These are phyloP conservation scores for Curvularia sp. DNA, from an alignment of 2,329 filamentous ascomycete genomes.

Conservation along the genomic window DNA sequence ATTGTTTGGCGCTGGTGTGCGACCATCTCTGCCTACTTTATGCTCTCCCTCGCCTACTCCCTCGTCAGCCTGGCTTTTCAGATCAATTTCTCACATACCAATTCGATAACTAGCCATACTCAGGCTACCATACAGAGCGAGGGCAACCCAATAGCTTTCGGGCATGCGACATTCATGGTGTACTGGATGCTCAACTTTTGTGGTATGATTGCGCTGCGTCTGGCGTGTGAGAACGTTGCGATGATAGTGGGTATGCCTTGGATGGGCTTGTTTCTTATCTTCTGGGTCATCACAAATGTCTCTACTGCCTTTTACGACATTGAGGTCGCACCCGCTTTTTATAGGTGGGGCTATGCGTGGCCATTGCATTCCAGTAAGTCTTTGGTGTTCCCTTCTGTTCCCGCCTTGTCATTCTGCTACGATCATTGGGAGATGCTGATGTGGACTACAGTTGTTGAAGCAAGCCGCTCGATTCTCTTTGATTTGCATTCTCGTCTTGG, in stretches of 20 bases:
- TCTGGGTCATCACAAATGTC: slow-evolving; percentile 72
- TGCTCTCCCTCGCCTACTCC: slow-evolving; percentile 68
- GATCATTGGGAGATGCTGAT: slow-evolving; percentile 1
- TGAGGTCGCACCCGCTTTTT: slow-evolving; percentile 65
- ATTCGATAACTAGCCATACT: slow-evolving; percentile 55
- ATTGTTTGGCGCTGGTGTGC: slow-evolving; percentile 65
- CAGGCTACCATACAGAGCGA: slow-evolving; percentile 46
- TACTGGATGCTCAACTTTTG: slow-evolving; percentile 70
- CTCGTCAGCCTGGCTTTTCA: slow-evolving; percentile 69
- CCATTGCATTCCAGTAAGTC: slow-evolving; percentile 64
- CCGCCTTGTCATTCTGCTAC: background rate
- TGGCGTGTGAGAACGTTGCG: slow-evolving; percentile 70
- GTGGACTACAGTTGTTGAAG: slow-evolving; percentile 60
- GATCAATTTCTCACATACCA: slow-evolving; percentile 61
- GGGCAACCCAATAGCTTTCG: slow-evolving; percentile 62
- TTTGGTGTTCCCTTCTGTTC: background rate
- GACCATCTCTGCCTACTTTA: slow-evolving; percentile 65
- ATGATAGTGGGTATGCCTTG: slow-evolving; percentile 69
- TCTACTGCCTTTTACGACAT: slow-evolving; percentile 66
- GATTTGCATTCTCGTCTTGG: slow-evolving; percentile 65
- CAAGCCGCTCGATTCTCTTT: slow-evolving; percentile 66
- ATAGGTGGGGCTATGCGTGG: slow-evolving; percentile 68
- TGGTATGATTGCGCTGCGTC: slow-evolving; percentile 68
- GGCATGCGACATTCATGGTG: slow-evolving; percentile 64
- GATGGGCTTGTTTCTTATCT: slow-evolving; percentile 69